Evolutionary conservation across 495 filamentous ascomycete species (phyloP), one percentile per base, ranked within the genome.

Genomic region (Penicillium verhagenii): DNA sequence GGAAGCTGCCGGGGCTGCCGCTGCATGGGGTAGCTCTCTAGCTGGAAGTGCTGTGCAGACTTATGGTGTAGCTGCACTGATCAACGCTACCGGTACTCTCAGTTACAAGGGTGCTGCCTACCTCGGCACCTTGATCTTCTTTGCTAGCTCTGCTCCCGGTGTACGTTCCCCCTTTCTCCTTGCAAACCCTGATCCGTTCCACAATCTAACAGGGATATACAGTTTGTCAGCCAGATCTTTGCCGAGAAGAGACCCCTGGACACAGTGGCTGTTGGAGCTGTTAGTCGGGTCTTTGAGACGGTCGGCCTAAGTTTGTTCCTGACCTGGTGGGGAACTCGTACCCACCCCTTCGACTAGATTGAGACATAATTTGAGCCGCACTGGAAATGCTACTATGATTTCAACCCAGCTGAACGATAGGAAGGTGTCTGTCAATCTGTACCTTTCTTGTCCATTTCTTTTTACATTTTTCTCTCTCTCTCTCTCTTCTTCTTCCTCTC

Each of bases 51-150:
- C 88, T 42, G 71, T 95, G 43, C 94, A 98, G 78, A 84, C 92
- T 38, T 98, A 98, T 66, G 94, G 93, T 60, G 87, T 98, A 49
- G 94, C 90, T 58, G 94, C 94, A 44, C 79, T 98, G 59, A 90
- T 98, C 77, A 97, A 96, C 71, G 90, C 91, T 53, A 96, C 93
- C 24, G 91, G 92, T 55, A 96, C 92, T 37, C 78, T 98, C 50
- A 89, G 80, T 75, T 97, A 97, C 77, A 96, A 96, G 81, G 94
- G 94, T 63, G 94, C 94, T 56, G 90, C 94, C 16, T 98, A 97
- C 75, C 76, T 98, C 31, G 94, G 94, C 49, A 81, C 79, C 33
- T 80, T 98, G 64, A 86, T 98, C 72, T 97, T 98, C 79, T 82
- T 92, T 44, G 94, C 94, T 54, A 93, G 86, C 64, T 82, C 88